Evolutionary conservation across 202 grass and related monocot genomes (phyloP).

Genomic region (Schoenoplectus tabernaemontani): DNA sequence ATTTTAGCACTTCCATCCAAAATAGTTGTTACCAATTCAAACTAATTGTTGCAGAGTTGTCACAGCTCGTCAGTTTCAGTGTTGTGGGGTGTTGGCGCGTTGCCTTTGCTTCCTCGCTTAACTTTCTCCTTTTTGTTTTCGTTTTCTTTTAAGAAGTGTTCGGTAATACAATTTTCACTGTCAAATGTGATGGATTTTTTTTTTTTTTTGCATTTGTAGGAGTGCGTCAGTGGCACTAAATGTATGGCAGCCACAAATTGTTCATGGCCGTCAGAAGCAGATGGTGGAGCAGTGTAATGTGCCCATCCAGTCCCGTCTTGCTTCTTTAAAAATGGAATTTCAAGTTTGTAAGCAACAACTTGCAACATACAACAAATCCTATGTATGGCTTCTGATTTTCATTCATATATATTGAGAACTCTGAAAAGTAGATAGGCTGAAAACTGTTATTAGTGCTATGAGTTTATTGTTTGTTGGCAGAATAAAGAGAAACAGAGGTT

Average conservation of each 20-base stretch:
- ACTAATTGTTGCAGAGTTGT: too few species aligned
- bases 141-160: neutral
- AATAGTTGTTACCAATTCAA: too few species aligned
- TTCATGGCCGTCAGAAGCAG: slow-evolving; percentile 65
- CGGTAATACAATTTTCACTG: neutral
- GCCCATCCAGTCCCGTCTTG: slow-evolving; percentile 58
- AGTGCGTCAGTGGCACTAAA: slow-evolving; percentile 78
- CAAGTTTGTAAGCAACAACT: slow-evolving; percentile 99
- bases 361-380: slow-evolving; percentile 47
- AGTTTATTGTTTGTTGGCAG: slow-evolving; percentile 33
- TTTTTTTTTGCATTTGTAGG: slow-evolving; percentile 51
- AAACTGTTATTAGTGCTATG: slow-evolving; percentile 23
- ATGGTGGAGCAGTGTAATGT: slow-evolving; percentile 92
- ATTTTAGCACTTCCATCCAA: too few species aligned
- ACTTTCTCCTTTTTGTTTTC: neutral
- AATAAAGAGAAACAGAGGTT: slow-evolving; percentile 61
- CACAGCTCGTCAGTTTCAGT: neutral
- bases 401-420: neutral
- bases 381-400: slow-evolving; percentile 52
- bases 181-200: slow-evolving; percentile 1
- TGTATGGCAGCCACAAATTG: slow-evolving; percentile 93
- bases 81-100: neutral
- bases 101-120: neutral
- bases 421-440: neutral
- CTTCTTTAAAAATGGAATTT: slow-evolving; percentile 70